Base-by-base conservation (phyloP, 352 stramenopile species). In the Plasmopara halstedii region DNA sequence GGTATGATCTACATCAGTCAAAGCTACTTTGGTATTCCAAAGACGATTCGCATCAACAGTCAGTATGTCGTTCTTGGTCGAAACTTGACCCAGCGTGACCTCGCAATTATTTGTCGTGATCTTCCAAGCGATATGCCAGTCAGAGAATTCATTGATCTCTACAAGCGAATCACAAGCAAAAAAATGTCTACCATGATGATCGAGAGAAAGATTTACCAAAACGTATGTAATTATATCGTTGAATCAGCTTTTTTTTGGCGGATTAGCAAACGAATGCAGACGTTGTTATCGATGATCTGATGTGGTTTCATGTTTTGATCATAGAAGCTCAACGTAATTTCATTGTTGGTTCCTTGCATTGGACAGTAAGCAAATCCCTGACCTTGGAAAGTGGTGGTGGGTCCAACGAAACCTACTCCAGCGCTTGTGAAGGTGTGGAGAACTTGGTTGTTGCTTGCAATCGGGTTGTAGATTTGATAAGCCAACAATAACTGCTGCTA, bases 391-490 rank as follows among this genome's bases (percentile, higher is more conserved):
- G 50, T 58, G 2, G 35, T 58, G 2, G 52, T 52, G 1, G 53
- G 22, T 19, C 42, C 36, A 20, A 42, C 50, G 35, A 23, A 58
- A 22, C 10, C 50, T 47, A 58, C 50, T 11, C 42, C 50, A 19
- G 50, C 45, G 2, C 1, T n/a, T 8, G 45, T 52, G 26, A 52
- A 52, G 1, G 45, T 45, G 27, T 52, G 45, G 4, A 53, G 26
- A 0, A 53, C 50, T 48, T 49, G 42, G 53, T 52, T 53, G 39
- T 58, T 58, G 29, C 41, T 53, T 22, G 50, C 42, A 20, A 58
- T 39, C 37, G 50, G 42, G 26, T 58, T 58, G 23, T 47, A 36
- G 7, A 53, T 52, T 47, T 10, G 32, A 38, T n/a, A 38, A 31
- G 17, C 27, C 25, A 46, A 34, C 23, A 17, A 45, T 35, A 14